Conservation (phyloP, 306 rosid species). For the Cucumis cinereus region DNA sequence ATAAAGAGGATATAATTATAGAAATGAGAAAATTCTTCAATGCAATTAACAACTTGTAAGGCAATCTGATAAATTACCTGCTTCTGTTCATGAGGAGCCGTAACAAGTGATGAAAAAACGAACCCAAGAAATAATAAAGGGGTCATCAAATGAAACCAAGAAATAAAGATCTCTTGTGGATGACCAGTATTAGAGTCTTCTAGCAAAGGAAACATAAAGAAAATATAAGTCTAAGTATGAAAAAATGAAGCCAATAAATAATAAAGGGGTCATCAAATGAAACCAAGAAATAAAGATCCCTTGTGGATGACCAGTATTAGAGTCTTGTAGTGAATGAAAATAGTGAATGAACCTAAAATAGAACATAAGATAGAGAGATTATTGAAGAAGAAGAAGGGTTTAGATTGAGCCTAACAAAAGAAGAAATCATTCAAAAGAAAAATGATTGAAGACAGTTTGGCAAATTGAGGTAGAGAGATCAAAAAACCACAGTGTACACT, state of each 20-base stretch:
- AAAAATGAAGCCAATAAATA: slow-evolving; percentile 42
- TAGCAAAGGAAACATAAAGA: slow-evolving; percentile 20
- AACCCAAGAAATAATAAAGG: slow-evolving; percentile 43
- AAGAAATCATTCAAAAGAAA: background rate
- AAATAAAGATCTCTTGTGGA: too few relatives aligned
- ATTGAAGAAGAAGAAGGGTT: too few relatives aligned
- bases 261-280: slow-evolving; percentile 33
- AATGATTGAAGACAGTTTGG: background rate
- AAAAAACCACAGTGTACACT: background rate
- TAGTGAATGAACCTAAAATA: too few relatives aligned
- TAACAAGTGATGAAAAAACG: slow-evolving; percentile 34
- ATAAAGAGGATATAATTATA: background rate
- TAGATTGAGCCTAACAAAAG: background rate
- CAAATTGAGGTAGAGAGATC: background rate
- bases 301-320: slow-evolving; percentile 47
- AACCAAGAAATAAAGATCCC: too few relatives aligned
- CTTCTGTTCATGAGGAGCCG: slow-evolving; percentile 48
- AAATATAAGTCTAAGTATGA: slow-evolving; percentile 2
- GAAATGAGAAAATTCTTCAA: background rate
- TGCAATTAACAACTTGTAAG: background rate
- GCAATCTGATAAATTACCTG: slow-evolving; percentile 34
- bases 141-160: too few relatives aligned
- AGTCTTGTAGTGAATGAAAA: slow-evolving; percentile 68
- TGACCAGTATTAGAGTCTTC: slow-evolving; percentile 56
- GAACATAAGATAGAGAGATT: too few relatives aligned